Evolutionary conservation across 1,284 basidiomycete genomes (phyloP), one percentile per base, ranked within the genome.

Genomic region (Irpex rosettiformis): DNA sequence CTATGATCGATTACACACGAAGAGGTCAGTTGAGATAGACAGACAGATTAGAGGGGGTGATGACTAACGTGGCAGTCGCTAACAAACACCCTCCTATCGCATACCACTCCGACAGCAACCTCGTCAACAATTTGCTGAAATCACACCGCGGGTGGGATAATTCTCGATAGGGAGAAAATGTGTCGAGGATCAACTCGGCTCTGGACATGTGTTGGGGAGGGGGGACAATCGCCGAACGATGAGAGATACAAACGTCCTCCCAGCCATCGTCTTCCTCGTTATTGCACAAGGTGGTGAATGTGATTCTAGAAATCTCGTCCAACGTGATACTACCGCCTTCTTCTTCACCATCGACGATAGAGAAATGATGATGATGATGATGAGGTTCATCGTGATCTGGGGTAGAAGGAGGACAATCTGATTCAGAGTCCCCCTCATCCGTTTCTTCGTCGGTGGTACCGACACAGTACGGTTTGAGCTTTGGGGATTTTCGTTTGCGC

Each of bases 141-240:
- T 85, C 76, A 0, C 76, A 77, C 2, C 59, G 61, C 4, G 84
- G 85, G 30, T 76, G 71, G 45, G 75, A 73, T 54, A 89, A 69
- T 55, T 84, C 81, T 1, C 72, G 70, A 58, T 86, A 87, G 51
- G 80, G 73, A 0, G 85, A 81, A 60, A 87, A 80, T 0, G 73
- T 68, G 18, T 81, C 76, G 1, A 88, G 64, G 1, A 78, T 45
- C 3, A 70, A 65, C 63, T 84, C 79, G 25, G n/a, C 43, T 18
- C 43, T 7, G 8, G 42, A 45, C 54, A 42, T 52, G 6, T 7
- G 49, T 18, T 25, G 27, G 29, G 29, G 21, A 54, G 30, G 48
- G 8, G 48, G 48, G 4, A 7, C 43, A 7, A 37, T 16, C 7
- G 33, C 33, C 16, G 33, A 37, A 37, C 33, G 33, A 37, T 6